phyloP scores from a whole-genome alignment of 345 rosid genomes.

The Dipteronia dyeriana region DNA sequence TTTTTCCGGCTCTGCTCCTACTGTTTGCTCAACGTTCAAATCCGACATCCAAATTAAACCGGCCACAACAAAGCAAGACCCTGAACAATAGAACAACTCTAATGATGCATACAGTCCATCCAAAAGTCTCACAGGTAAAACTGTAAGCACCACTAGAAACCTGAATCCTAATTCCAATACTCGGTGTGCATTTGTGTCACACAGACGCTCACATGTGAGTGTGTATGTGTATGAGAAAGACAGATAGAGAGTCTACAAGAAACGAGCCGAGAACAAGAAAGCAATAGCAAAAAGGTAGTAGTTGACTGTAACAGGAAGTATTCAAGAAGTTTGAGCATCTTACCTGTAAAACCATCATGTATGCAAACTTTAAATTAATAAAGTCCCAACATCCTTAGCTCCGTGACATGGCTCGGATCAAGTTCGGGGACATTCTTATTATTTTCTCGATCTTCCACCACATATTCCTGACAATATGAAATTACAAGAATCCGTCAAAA shows the following conservation, averaged over 20 bases:
- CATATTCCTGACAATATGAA: conserved; percentile 65
- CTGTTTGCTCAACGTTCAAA: not conserved
- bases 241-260: not conserved
- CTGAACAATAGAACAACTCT: not conserved
- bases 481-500: conserved; percentile 1
- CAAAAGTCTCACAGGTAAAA: not conserved
- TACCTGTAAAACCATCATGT: conserved; percentile 27
- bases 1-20: not conserved
- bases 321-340: conserved; percentile 16
- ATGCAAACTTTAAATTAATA: conserved; percentile 38
- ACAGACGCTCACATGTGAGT: too few relatives aligned
- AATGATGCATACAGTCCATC: not conserved
- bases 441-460: conserved; percentile 87
- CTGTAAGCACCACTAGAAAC: too few relatives aligned
- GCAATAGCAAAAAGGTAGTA: not conserved
- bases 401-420: conserved; percentile 81
- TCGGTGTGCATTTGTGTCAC: not conserved
- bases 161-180: too few relatives aligned
- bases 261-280: not conserved
- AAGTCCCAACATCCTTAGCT: conserved; percentile 90
- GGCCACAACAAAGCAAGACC: not conserved
- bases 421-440: conserved; percentile 77
- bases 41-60: conserved; percentile 5
- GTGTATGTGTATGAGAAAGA: not conserved
- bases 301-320: not conserved